Base-by-base conservation (phyloP, 345 rosid species). In the Populus alba region DNA sequence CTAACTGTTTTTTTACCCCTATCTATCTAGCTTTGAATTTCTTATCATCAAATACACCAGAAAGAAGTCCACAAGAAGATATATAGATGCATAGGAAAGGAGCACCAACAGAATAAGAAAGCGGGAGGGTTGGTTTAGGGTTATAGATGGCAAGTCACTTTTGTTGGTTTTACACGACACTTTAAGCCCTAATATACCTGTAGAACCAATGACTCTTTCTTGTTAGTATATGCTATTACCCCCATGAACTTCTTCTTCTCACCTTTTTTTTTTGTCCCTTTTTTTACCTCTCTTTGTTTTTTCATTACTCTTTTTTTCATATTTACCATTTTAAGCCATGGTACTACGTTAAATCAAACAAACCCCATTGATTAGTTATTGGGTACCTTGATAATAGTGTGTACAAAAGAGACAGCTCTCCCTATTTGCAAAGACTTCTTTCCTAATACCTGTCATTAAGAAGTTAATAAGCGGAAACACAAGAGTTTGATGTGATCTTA, bases 151-250 rank as follows among this genome's bases (percentile, higher is more conserved):
- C 65, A 80, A 86, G 95, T 91, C 95, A 83, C 95, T 91, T 89
- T 91, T 87, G 88, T 89, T 89, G 89, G 82, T 83, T 91, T 87
- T 82, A 83, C 92, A 91, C 90, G 95, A 87, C 90, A 86, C 75
- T 80, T 79, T 73, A 82, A 75, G 76, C 81, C 83, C 43, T 38
- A 43, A 13, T 5, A 37, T n/a, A 37, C 49, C 49, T 85, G 81
- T 81, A 86, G 79, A 75, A 65, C 73, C 82, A 81, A 78, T 79
- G 80, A 86, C 78, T 81, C 79, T 81, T 83, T 82, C 83, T 77
- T 80, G 62, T 62, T 49, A 57, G 57, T 16, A 33, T 71, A 47
- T 84, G 77, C 74, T 18, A 69, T 83, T 45, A 83, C 70, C 80
- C 80, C 70, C 87, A 37, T 72, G 68, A 82, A 82, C 78, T 68